A percentile compares a stretch with the other conserved stretches of the same genome.
Evolutionary conservation across 495 filamentous ascomycete genomes (phyloP).

Genomic region (Lasiosphaeria hispida): DNA sequence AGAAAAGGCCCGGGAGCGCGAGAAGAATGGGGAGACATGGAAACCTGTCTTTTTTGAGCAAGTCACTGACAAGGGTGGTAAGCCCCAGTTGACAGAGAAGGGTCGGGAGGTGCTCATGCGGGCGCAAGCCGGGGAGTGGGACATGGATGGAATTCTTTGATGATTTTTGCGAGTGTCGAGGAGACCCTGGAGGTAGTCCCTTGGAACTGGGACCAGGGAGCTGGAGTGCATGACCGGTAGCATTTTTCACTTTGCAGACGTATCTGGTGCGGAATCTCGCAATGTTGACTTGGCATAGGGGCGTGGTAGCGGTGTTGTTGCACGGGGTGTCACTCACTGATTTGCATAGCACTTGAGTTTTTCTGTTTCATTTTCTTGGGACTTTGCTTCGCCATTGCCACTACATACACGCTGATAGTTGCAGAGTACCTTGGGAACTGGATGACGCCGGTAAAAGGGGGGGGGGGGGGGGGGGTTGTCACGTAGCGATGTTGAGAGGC

Average conservation of each 20-base stretch:
- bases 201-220: not conserved
- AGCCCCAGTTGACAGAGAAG: conserved; percentile 75
- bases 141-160: conserved; percentile 39
- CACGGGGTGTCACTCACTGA: not conserved
- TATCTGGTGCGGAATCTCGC: not conserved
- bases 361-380: not conserved
- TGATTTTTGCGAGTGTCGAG: not conserved
- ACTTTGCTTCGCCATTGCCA: not conserved
- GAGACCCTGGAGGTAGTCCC: not conserved
- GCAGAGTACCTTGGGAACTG: too few species aligned
- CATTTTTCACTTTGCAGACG: not conserved
- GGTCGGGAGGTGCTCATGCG: conserved; percentile 67
- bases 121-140: conserved; percentile 61
- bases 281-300: not conserved
- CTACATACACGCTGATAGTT: too few species aligned
- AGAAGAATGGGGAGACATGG: conserved; percentile 65
- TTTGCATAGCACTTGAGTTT: conserved; percentile 5
- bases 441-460: too few species aligned
- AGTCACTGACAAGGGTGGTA: conserved; percentile 68
- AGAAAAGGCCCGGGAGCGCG: conserved; percentile 75
- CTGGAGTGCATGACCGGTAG: conserved; percentile 1
- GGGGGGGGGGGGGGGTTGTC: too few species aligned
- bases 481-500: too few species aligned
- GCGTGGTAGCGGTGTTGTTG: not conserved
- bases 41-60: conserved; percentile 87